Evolutionary conservation across 2,329 filamentous ascomycete species (phyloP).

Genomic region (Tolypocladium nubicola): DNA sequence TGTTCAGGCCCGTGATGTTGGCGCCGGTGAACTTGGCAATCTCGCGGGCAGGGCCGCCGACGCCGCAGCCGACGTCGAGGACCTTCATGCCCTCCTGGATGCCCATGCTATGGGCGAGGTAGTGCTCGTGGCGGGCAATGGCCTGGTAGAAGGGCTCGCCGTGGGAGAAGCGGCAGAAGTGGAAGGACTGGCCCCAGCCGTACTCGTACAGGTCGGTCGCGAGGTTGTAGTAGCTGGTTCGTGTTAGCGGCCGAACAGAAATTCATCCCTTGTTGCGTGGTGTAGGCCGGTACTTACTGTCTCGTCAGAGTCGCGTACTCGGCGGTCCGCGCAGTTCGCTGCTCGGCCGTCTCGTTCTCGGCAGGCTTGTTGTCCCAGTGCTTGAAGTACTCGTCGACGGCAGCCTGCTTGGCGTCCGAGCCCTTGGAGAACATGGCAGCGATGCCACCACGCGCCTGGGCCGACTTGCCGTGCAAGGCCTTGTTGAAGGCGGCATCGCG

Average conservation of each 20-base stretch:
- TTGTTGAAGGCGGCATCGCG: constrained; percentile 90
- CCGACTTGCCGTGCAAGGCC: constrained; percentile 67
- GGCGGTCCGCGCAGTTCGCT: constrained; percentile 67
- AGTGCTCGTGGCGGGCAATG: constrained; percentile 95
- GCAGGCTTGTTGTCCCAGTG: constrained; percentile 84
- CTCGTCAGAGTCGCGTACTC: constrained; percentile 90
- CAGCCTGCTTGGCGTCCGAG: constrained; percentile 60
- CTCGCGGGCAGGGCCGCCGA: constrained; percentile 88
- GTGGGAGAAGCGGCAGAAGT: constrained; percentile 88
- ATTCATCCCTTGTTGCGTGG: not conserved
- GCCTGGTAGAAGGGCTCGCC: constrained; percentile 84
- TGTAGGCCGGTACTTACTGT: constrained; percentile 52
- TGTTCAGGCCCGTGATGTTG: constrained; percentile 88
- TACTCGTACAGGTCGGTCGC: constrained; percentile 97
- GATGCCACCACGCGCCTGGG: constrained; percentile 61
- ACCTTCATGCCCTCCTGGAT: constrained; percentile 82
- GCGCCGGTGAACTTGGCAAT: constrained; percentile 92
- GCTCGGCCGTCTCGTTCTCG: constrained; percentile 71
- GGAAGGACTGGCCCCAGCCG: constrained; percentile 92
- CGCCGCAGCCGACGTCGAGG: constrained; percentile 92
- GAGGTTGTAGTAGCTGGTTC: constrained; percentile 78
- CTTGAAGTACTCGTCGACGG: constrained; percentile 89
- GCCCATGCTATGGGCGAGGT: constrained; percentile 81
- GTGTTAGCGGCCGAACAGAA: constrained; percentile 8
- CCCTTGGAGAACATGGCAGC: constrained; percentile 82